These are phyloP conservation scores for Aureobasidium zeae DNA, from an alignment of 2,329 filamentous ascomycete genomes.

Conservation along the genomic window DNA sequence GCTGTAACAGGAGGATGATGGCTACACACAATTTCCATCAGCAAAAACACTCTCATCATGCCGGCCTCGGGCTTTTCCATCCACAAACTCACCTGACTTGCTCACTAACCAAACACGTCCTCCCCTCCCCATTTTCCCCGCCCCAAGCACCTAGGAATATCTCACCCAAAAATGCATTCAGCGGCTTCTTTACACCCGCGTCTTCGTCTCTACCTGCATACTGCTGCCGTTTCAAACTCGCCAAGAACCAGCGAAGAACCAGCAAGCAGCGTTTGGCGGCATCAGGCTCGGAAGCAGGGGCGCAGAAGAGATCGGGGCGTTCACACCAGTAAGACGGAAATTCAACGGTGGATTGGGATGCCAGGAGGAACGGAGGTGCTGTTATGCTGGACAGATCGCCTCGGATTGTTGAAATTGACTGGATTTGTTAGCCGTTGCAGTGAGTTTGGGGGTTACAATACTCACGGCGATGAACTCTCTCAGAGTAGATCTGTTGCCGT, in stretches of 20 bases:
- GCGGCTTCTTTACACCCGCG: slow-evolving; percentile 41
- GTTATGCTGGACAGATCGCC: slow-evolving; percentile 40
- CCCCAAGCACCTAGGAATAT: slow-evolving; percentile 34
- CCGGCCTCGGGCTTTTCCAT: too few relatives aligned
- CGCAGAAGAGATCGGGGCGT: slow-evolving; percentile 37
- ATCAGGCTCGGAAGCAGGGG: slow-evolving; percentile 34
- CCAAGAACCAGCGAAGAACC: slow-evolving; percentile 42
- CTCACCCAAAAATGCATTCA: slow-evolving; percentile 44
- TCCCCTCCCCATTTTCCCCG: slow-evolving; percentile 26
- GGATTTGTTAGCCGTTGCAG: neutral
- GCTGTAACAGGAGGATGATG: slow-evolving; percentile 41
- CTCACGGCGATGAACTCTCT: slow-evolving; percentile 26
- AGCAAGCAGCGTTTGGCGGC: slow-evolving; percentile 35
- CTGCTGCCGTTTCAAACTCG: slow-evolving; percentile 39
- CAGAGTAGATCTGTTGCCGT: slow-evolving; percentile 17
- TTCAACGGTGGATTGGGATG: slow-evolving; percentile 37
- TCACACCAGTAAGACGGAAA: slow-evolving; percentile 41
- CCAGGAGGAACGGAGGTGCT: slow-evolving; percentile 38
- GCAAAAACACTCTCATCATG: too few relatives aligned
- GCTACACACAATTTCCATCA: slow-evolving; percentile 16
- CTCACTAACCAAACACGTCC: slow-evolving; percentile 35
- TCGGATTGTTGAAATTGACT: slow-evolving; percentile 38
- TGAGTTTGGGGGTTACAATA: neutral
- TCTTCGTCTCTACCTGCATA: slow-evolving; percentile 36
- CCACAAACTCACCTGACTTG: slow-evolving; percentile 30